A percentile compares a stretch with the other conserved stretches of the same genome.
phyloP scores from a whole-genome alignment of 768 basidiomycete genomes.

The Cyathus striatus region DNA sequence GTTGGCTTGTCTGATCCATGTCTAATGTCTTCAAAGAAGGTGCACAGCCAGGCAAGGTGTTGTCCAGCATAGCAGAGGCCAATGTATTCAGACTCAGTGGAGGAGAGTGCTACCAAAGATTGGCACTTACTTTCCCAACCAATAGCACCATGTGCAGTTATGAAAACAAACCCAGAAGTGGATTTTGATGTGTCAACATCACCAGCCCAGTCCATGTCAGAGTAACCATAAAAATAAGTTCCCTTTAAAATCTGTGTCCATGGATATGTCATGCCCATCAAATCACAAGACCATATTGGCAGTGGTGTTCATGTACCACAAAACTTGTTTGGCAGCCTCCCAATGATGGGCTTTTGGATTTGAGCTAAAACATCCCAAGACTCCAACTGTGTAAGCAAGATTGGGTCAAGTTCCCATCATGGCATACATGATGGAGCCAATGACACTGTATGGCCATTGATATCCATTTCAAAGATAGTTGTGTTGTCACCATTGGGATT shows the following conservation, averaged over 20 bases:
- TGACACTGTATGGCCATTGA: too few relatives aligned
- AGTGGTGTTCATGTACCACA: not conserved
- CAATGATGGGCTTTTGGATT: not conserved
- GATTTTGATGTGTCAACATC: not conserved
- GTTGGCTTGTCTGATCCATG: not conserved
- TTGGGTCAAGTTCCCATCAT: not conserved
- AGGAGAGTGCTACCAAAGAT: not conserved
- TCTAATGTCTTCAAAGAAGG: not conserved
- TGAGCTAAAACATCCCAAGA: not conserved
- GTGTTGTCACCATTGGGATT: too few relatives aligned
- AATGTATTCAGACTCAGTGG: conserved; percentile 2
- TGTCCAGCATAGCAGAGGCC: not conserved
- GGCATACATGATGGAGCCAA: not conserved
- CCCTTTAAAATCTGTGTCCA: too few relatives aligned
- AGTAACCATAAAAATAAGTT: not conserved
- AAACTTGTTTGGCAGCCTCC: not conserved
- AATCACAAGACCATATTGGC: not conserved
- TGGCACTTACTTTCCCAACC: not conserved
- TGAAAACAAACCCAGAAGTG: not conserved
- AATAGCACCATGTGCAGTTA: not conserved
- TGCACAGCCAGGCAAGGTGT: not conserved
- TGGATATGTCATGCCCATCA: not conserved
- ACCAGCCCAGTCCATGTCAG: too few relatives aligned
- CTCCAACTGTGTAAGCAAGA: not conserved
- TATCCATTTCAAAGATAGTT: too few relatives aligned